Evolutionary conservation across 148 eudicot species (phyloP).

Genomic region (Amaranthus cruentus): DNA sequence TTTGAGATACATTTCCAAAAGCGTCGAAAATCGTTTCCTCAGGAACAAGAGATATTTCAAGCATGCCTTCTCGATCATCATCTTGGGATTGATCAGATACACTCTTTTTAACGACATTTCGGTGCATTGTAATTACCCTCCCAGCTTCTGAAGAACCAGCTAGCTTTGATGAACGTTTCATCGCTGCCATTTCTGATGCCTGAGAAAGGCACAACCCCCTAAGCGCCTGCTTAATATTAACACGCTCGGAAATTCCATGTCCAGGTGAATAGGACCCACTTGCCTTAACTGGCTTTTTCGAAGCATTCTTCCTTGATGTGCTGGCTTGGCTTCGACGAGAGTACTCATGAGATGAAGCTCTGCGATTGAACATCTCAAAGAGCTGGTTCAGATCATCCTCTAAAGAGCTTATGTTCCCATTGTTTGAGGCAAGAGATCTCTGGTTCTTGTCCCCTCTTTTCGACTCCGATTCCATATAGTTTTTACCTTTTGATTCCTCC

Average conservation of each 20-base stretch:
- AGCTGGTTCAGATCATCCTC: conserved; percentile 90
- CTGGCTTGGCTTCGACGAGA: conserved; percentile 33
- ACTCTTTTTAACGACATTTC: conserved; percentile 52
- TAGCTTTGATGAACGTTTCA: conserved; percentile 53
- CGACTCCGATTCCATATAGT: conserved; percentile 24
- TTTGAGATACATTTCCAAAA: conserved; percentile 26
- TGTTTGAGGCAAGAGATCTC: conserved; percentile 40
- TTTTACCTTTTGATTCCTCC: conserved; percentile 41
- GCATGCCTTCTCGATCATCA: conserved; percentile 27
- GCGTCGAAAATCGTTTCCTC: conserved; percentile 37
- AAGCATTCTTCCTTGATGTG: conserved; percentile 43
- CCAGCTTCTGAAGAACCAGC: conserved; percentile 66
- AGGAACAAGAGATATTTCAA: conserved; percentile 49
- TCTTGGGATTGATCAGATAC: conserved; percentile 32
- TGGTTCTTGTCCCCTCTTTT: conserved; percentile 37
- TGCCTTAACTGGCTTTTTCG: conserved; percentile 55
- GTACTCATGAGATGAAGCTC: conserved; percentile 45
- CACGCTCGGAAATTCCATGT: conserved; percentile 65
- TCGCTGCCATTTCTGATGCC: conserved; percentile 89
- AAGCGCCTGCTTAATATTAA: conserved; percentile 80
- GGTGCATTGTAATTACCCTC: conserved; percentile 45
- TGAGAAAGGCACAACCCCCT: conserved; percentile 92
- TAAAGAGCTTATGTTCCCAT: conserved; percentile 43
- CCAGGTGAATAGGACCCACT: conserved; percentile 54
- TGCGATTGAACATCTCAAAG: conserved; percentile 66